A percentile compares a stretch with the other conserved stretches of the same genome.
These are phyloP conservation scores for Trichoderma sp. DNA, from an alignment of 2,329 filamentous ascomycete species.

Conservation along the genomic window DNA sequence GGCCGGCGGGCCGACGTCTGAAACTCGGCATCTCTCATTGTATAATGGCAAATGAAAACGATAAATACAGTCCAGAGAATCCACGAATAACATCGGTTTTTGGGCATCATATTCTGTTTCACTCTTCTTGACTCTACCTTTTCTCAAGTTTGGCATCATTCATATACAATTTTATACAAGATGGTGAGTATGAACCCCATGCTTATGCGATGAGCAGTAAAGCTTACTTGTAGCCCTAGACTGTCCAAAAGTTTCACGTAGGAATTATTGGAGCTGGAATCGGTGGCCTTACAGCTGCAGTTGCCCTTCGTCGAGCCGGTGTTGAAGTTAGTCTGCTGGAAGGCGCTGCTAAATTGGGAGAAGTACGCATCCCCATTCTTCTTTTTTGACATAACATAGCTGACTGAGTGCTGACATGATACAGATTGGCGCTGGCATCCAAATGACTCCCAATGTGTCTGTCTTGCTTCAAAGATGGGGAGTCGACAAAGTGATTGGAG, in stretches of 20 bases:
- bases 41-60: not conserved
- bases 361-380: not conserved
- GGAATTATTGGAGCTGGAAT: slow-evolving; percentile 8
- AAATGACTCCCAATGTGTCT: not conserved
- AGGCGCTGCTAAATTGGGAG: not conserved
- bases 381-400: too few relatives aligned
- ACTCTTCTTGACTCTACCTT: not conserved
- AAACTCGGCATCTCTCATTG: not conserved
- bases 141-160: not conserved
- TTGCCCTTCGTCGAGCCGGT: not conserved
- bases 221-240: too few relatives aligned
- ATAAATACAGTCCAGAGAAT: not conserved
- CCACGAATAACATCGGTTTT: not conserved
- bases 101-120: not conserved
- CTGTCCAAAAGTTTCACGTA: not conserved
- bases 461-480: not conserved
- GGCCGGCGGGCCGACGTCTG: too few relatives aligned
- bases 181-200: not conserved
- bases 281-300: not conserved
- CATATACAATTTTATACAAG: not conserved
- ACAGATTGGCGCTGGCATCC: too few relatives aligned
- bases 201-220: not conserved
- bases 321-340: slow-evolving; percentile 1
- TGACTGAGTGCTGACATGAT: too few relatives aligned
- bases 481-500: not conserved